Conservation (phyloP, 352 stramenopile genomes). For the Peronospora tabacina region DNA sequence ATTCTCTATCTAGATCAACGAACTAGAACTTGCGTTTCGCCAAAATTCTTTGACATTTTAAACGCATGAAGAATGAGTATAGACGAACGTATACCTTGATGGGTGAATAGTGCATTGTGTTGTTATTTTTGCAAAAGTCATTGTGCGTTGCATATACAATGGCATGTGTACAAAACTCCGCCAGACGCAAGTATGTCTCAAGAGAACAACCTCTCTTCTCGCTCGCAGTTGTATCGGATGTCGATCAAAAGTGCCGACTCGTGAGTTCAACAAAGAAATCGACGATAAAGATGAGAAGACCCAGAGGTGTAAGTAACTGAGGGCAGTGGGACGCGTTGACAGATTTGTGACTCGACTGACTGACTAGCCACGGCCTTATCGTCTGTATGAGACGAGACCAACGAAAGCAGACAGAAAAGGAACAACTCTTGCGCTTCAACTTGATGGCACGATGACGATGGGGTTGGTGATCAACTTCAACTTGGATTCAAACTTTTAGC, state of each 20-base stretch:
- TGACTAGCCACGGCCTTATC: too few species aligned
- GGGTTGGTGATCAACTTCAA: conserved; percentile 15
- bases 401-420: conserved; percentile 1
- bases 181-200: too few species aligned
- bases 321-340: neutral
- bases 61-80: neutral
- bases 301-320: conserved; percentile 14
- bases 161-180: too few species aligned
- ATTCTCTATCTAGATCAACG: conserved; percentile 7
- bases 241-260: neutral
- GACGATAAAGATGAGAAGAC: conserved; percentile 21
- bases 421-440: too few species aligned
- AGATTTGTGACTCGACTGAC: too few species aligned
- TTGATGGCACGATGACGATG: too few species aligned
- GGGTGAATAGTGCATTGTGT: neutral
- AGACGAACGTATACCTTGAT: conserved; percentile 9
- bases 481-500: conserved; percentile 19
- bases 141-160: neutral
- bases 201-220: neutral
- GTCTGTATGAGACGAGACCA: conserved; percentile 18
- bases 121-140: neutral
- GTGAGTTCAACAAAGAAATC: conserved; percentile 6
- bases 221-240: conserved; percentile 1
- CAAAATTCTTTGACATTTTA: conserved; percentile 6
- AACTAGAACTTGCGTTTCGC: conserved; percentile 4